Evolutionary conservation across 2,329 filamentous ascomycete genomes (phyloP).

Genomic region (Endothia cerciana): DNA sequence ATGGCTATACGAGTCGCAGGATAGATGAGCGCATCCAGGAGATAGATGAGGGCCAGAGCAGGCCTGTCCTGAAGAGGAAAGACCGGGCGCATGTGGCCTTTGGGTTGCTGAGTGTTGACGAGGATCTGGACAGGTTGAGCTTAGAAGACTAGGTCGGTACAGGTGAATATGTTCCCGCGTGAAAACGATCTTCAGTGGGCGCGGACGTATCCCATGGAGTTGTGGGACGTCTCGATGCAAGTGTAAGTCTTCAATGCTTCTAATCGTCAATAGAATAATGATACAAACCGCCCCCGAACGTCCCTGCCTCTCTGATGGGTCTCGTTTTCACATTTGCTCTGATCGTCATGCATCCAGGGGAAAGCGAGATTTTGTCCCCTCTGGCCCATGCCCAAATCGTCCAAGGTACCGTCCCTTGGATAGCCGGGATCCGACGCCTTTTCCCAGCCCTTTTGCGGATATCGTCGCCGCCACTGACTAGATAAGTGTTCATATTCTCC

Average conservation of each 20-base stretch:
- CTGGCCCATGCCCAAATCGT: neutral
- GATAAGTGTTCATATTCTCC: neutral
- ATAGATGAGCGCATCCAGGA: slow-evolving; percentile 57
- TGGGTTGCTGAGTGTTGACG: slow-evolving; percentile 77
- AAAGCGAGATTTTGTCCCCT: neutral
- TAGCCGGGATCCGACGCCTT: neutral
- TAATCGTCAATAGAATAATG: slow-evolving; percentile 26
- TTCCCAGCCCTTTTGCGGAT: neutral
- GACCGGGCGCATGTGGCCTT: slow-evolving; percentile 75
- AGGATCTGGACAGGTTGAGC: slow-evolving; percentile 69
- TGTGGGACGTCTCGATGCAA: slow-evolving; percentile 13
- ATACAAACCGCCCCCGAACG: slow-evolving; percentile 20
- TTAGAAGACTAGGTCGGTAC: slow-evolving; percentile 43
- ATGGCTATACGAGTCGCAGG: slow-evolving; percentile 51
- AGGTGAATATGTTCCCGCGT: neutral
- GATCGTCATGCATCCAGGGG: slow-evolving; percentile 10
- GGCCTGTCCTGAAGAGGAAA: slow-evolving; percentile 63
- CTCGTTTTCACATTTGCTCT: slow-evolving; percentile 27
- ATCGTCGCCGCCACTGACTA: neutral
- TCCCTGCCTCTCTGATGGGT: slow-evolving; percentile 13
- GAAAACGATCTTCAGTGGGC: neutral
- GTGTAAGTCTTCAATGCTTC: slow-evolving; percentile 15
- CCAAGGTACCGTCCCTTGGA: neutral
- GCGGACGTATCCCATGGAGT: neutral
- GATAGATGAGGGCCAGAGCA: slow-evolving; percentile 44